Base-by-base conservation (phyloP, 495 filamentous ascomycete species). In the Penicillium goetzii region DNA sequence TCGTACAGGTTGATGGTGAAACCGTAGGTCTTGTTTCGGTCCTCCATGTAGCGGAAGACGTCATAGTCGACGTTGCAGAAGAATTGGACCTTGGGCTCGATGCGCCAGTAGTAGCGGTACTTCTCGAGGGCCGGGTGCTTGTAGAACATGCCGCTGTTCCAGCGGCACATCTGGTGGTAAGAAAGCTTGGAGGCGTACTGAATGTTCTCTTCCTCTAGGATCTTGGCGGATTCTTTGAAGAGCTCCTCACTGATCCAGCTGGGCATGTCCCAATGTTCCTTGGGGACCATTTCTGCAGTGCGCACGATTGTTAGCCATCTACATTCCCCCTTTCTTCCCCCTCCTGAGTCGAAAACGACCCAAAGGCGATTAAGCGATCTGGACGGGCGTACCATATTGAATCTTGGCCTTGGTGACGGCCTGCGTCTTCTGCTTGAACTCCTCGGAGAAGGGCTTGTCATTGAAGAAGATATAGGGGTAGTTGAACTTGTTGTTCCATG, bases 381-480 rank as follows among this genome's bases (percentile, higher is more conserved):
- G 19, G 55, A 19, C 2, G 30, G 51, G 25, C 64, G 66, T 85
- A 96, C 92, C 90, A 76, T 95, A 99, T 73, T 82, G 78, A 69
- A 88, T 89, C 72, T 91, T 85, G 21, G 93, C 95, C 67, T 95
- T 97, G 5, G 93, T 98, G 60, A 82, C 85, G 26, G 86, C 89
- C 67, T 83, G 78, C 9, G 92, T 97, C 74, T 78, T 82, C 68
- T 79, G 78, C 80, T 96, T 98, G 82, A 99, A 99, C 70, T 98
- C 93, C 38, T 91, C 89, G 15, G 89, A 85, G 73, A 99, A 99
- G 15, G 89, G 90, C 32, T 88, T 88, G 71, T 99, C 95, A 78
- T 99, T 99, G 81, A 99, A 93, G 78, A 99, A 98, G 51, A 92
- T 97, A 90, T 95, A 99, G 17, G 96, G 96, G 76, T 98, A 99